Evolutionary conservation across 768 basidiomycete species (phyloP), one percentile per base, ranked within the genome.

Genomic region (Suillus clintonianus): DNA sequence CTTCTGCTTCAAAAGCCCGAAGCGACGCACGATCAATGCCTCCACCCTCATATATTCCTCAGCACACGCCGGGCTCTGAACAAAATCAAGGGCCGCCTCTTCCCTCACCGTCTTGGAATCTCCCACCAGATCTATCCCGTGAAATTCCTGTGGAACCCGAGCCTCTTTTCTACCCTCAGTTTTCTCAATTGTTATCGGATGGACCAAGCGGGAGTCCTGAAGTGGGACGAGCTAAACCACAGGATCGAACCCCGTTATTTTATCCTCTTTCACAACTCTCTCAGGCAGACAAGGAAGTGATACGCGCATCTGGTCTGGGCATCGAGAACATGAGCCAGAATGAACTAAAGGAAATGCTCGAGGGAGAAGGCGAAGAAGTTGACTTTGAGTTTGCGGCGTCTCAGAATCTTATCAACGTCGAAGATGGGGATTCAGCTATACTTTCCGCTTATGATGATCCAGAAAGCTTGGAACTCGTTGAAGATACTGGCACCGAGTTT

Each of bases 241-340:
- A 65, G 64, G 34, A 48, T 64, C 45, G 54, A 65, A 67, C 71
- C 2, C 76, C 75, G 11, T 67, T 73, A 79, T 85, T 61, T 71
- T 86, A 70, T 78, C 87, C 72, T 68, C 80, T 62, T 78, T 86
- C 88, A n/a, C 89, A 89, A 70, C 79, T 89, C 42, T 88, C 90
- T 4, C 79, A 78, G 34, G 81, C 80, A 36, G 83, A 86, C 42
- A 78, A 81, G 67, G 83, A 81, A 58, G 79, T 80, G 6, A 79
- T 92, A 51, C 80, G 80, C 42, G 81, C 80, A 32, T 86, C 88
- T 1, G 90, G 90, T 5, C 76, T 93, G 34, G 89, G 88, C 3
- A 79, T 89, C 27, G 89, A 91, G 68, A 70, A 81, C 64, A 90
- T 92, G 90, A 78, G 81, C 63, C 80, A 74, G 6, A 82, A 85